These are phyloP conservation scores for Guillardia theta DNA, from an alignment of 78 protist genomes.

Conservation along the genomic window DNA sequence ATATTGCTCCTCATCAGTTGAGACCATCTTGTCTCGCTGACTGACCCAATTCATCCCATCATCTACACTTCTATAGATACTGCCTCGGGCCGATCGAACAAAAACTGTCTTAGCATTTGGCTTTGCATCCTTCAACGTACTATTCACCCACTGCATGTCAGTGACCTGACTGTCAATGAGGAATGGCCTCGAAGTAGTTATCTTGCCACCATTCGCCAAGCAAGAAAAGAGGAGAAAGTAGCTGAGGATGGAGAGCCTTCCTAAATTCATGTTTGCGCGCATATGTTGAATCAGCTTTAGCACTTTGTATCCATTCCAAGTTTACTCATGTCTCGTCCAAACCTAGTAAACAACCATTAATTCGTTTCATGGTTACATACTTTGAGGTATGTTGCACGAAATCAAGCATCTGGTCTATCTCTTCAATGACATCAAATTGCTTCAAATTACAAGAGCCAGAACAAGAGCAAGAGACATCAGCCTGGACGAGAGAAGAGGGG, in stretches of 20 bases:
- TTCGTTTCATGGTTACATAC: neutral
- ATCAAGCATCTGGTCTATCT: no score
- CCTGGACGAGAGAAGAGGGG: no score
- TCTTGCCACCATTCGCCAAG: neutral
- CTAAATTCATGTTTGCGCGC: neutral
- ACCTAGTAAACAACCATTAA: neutral
- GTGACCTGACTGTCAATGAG: neutral
- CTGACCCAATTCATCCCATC: neutral
- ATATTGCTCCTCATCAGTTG: neutral
- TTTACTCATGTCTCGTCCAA: neutral
- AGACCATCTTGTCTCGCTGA: neutral
- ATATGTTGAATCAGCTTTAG: neutral
- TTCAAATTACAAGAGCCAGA: no score
- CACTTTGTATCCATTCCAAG: neutral
- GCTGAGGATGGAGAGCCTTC: no score
- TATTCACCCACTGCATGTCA: conserved; percentile 21
- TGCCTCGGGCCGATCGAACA: neutral
- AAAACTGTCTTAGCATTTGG: neutral
- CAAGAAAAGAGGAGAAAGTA: neutral
- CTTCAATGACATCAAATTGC: no score
- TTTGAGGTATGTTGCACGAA: no score
- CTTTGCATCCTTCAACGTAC: neutral
- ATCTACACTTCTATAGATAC: neutral
- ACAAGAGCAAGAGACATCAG: no score
- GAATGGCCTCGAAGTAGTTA: neutral